These are phyloP conservation scores for Gracilaria gracilis DNA, from an alignment of 23 red algal species.

Conservation along the genomic window DNA sequence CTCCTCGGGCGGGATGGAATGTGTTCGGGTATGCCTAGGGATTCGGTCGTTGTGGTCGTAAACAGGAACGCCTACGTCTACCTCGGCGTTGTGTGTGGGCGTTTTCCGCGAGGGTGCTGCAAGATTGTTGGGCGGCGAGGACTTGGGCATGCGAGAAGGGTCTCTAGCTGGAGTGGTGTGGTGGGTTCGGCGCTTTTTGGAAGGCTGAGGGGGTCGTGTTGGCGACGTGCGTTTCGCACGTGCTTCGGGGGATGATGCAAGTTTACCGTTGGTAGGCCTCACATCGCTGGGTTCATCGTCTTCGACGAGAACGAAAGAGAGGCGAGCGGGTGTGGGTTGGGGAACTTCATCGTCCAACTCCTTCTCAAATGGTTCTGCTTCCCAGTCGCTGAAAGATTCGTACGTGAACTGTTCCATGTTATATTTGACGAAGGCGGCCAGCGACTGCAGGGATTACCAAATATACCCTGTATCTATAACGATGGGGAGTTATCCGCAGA, in stretches of 20 bases:
- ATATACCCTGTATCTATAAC: too few relatives aligned
- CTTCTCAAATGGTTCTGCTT: not conserved
- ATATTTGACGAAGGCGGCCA: too few relatives aligned
- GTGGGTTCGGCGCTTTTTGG: not conserved
- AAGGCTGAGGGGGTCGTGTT: not conserved
- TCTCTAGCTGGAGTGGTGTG: not conserved
- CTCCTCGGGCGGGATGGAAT: not conserved
- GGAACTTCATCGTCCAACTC: not conserved
- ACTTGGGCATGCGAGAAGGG: not conserved
- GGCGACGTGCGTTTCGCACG: not conserved
- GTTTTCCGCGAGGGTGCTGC: too few relatives aligned
- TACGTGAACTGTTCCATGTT: not conserved
- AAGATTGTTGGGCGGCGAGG: not conserved
- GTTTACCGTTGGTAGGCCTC: too few relatives aligned
- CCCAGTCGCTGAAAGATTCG: constrained; percentile 16
- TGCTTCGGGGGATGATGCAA: not conserved
- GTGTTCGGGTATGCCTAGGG: not conserved
- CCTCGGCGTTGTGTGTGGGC: not conserved
- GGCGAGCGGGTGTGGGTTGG: not conserved
- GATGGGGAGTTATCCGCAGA: too few relatives aligned
- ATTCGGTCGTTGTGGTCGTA: not conserved
- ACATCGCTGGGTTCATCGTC: not conserved
- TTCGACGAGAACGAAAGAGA: constrained; percentile 25
- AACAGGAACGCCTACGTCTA: not conserved
- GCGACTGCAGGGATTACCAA: too few relatives aligned